phyloP scores from a whole-genome alignment of 2,329 filamentous ascomycete species.

The Curvularia lunata region DNA sequence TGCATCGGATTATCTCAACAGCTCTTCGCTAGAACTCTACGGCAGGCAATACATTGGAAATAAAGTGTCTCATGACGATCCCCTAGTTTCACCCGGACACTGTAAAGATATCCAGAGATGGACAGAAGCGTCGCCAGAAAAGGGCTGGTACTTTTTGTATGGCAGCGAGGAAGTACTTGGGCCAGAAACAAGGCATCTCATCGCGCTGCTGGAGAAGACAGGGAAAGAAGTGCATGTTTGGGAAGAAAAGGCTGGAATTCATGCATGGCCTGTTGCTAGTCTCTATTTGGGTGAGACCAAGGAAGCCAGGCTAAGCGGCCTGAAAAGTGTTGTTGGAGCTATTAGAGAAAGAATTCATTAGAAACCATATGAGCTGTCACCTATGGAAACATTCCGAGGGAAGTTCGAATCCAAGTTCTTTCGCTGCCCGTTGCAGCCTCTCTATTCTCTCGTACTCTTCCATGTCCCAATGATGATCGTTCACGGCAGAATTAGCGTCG shows the following conservation, averaged over 20 bases:
- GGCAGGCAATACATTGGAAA: slow-evolving; percentile 71
- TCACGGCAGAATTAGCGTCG: neutral
- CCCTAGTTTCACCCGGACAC: slow-evolving; percentile 71
- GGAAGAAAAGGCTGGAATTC: slow-evolving; percentile 71
- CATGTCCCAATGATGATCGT: neutral
- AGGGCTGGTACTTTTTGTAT: slow-evolving; percentile 73
- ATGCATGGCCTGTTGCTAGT: slow-evolving; percentile 80
- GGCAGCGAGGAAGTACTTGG: slow-evolving; percentile 80
- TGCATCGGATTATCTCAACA: slow-evolving; percentile 75
- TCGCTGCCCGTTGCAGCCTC: slow-evolving; percentile 15
- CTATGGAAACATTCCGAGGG: slow-evolving; percentile 12
- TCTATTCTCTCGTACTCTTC: slow-evolving; percentile 10
- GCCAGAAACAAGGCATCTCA: slow-evolving; percentile 69
- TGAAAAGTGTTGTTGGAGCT: slow-evolving; percentile 53
- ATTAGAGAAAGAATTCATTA: slow-evolving; percentile 40
- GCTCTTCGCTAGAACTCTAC: slow-evolving; percentile 69
- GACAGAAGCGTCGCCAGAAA: slow-evolving; percentile 68
- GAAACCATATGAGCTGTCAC: slow-evolving; percentile 5
- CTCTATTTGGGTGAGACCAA: slow-evolving; percentile 60
- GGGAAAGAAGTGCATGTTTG: slow-evolving; percentile 63
- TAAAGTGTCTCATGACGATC: slow-evolving; percentile 58
- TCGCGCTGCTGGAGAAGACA: slow-evolving; percentile 61
- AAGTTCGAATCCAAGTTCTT: slow-evolving; percentile 18
- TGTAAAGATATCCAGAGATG: slow-evolving; percentile 72
- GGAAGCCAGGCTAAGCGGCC: slow-evolving; percentile 55